These are phyloP conservation scores for Claviceps lovelessii DNA, from an alignment of 2,329 filamentous ascomycete genomes.

Conservation along the genomic window DNA sequence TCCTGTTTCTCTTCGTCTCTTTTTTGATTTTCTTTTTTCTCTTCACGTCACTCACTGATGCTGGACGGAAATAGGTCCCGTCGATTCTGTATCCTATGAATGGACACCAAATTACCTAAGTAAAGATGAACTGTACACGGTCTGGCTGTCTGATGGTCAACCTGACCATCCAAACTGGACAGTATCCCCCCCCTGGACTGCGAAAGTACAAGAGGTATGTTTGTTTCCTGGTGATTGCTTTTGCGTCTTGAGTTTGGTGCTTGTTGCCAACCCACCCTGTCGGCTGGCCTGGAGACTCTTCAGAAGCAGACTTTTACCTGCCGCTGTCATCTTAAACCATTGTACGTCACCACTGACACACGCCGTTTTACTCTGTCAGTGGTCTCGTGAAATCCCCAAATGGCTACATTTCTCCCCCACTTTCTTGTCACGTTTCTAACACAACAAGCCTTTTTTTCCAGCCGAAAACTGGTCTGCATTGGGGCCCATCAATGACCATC, in stretches of 20 bases:
- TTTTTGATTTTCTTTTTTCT: not conserved
- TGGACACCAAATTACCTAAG: constrained; percentile 17
- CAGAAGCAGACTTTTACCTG: not conserved
- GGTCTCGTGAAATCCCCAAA: not conserved
- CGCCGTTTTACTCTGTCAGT: not conserved
- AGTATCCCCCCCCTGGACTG: constrained; percentile 19
- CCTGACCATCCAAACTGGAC: constrained; percentile 15
- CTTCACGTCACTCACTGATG: constrained; percentile 6
- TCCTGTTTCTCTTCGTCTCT: too few species aligned
- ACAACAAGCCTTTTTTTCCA: constrained; percentile 2
- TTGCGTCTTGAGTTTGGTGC: not conserved
- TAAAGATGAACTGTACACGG: constrained; percentile 14
- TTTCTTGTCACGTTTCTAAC: not conserved
- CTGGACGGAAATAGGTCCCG: constrained; percentile 10
- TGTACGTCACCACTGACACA: not conserved
- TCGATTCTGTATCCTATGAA: constrained; percentile 11
- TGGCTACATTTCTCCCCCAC: not conserved
- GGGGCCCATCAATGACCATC: constrained; percentile 17
- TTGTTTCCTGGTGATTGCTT: not conserved
- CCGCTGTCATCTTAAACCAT: not conserved
- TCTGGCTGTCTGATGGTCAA: constrained; percentile 15
- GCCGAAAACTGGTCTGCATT: constrained; percentile 11
- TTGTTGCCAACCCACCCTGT: not conserved
- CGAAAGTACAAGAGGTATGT: constrained; percentile 13
- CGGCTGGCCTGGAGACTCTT: not conserved